Conservation (phyloP, 1,284 basidiomycete genomes). For the Rhodotorula sp. region DNA sequence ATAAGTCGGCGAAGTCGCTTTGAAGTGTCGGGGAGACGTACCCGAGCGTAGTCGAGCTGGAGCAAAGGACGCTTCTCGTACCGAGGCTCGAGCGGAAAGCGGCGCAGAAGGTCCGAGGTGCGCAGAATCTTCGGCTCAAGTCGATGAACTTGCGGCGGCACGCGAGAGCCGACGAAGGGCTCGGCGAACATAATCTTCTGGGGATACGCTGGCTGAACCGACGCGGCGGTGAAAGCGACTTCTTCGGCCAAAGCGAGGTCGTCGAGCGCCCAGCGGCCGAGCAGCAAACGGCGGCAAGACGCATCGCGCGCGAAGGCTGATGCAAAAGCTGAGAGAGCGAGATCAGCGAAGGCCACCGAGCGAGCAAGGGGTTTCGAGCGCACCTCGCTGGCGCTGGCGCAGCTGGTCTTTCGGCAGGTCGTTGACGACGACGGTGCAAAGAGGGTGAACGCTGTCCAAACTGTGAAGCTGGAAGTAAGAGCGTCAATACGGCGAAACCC, state of each 20-base stretch:
- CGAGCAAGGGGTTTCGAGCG: neutral
- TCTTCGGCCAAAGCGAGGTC: slow-evolving; percentile 1
- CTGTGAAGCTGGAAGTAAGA: neutral
- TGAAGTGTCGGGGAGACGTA: neutral
- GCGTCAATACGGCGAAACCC: accelerated
- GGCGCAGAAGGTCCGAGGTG: slow-evolving; percentile 1
- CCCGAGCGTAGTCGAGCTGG: slow-evolving; percentile 3
- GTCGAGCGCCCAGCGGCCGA: slow-evolving; percentile 17
- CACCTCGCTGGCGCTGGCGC: slow-evolving; percentile 7
- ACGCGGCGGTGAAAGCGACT: neutral
- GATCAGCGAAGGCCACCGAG: neutral
- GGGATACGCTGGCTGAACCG: neutral
- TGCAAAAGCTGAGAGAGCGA: neutral
- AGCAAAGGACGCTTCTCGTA: neutral
- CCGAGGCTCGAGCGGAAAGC: neutral
- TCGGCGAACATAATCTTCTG: slow-evolving; percentile 13
- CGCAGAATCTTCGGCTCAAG: neutral
- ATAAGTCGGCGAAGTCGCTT: neutral
- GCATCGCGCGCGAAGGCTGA: neutral
- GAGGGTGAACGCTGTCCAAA: slow-evolving; percentile 13
- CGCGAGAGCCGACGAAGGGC: neutral
- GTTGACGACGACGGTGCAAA: slow-evolving; percentile 7
- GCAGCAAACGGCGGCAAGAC: slow-evolving; percentile 1
- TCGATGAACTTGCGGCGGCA: neutral
- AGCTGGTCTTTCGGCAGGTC: neutral